Conservation (phyloP, 176 grass and related monocot genomes). For the Musa beccarii region DNA sequence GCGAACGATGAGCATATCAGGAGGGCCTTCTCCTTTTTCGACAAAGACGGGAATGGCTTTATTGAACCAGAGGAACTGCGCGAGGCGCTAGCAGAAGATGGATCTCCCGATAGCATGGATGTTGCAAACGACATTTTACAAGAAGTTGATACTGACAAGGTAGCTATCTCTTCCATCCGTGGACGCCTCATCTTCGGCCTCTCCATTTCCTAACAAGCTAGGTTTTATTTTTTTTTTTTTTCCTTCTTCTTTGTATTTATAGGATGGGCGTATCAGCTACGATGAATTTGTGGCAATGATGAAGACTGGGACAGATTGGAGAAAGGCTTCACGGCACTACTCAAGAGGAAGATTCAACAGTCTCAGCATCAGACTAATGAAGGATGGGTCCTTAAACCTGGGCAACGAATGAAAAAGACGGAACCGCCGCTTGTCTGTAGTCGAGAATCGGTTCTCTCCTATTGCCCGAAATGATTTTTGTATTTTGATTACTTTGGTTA, state of each 20-base stretch:
- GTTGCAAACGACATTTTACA: slow-evolving; percentile 88
- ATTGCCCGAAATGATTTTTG: slow-evolving; percentile 46
- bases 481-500: slow-evolving; percentile 46
- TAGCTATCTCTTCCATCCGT: slow-evolving; percentile 7
- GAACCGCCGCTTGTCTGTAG: slow-evolving; percentile 23
- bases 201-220: slow-evolving; percentile 6
- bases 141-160: slow-evolving; percentile 98
- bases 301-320: slow-evolving; percentile 99
- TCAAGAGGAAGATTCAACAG: slow-evolving; percentile 98
- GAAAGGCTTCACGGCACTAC: slow-evolving; percentile 97
- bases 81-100: slow-evolving; percentile 70
- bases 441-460: slow-evolving; percentile 21
- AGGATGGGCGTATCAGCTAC: slow-evolving; percentile 99
- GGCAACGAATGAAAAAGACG: slow-evolving; percentile 41
- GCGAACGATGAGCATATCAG: slow-evolving; percentile 91
- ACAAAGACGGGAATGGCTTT: slow-evolving; percentile 91
- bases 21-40: slow-evolving; percentile 84
- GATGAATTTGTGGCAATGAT: slow-evolving; percentile 99
- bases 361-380: slow-evolving; percentile 92
- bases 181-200: neutral
- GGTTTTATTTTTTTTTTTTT: neutral
- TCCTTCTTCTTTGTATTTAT: slow-evolving; percentile 11
- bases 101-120: slow-evolving; percentile 75
- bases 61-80: slow-evolving; percentile 88
- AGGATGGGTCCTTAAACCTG: slow-evolving; percentile 90